These are phyloP conservation scores for Blastomyces gilchristii DNA, from an alignment of 2,329 filamentous ascomycete species.

Conservation along the genomic window DNA sequence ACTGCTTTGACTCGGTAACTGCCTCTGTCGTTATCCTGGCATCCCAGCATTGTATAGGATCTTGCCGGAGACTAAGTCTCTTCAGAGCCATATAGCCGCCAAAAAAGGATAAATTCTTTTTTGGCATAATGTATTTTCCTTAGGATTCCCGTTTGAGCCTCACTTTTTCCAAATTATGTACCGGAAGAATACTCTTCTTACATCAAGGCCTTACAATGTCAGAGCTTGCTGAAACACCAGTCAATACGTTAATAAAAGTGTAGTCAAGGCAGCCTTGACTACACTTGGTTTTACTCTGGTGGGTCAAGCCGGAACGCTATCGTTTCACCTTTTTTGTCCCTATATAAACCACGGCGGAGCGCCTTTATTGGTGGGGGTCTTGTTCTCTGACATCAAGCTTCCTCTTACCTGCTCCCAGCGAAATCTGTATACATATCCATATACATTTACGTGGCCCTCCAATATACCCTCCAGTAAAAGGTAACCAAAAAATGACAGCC, in stretches of 20 bases:
- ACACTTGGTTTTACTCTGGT: neutral
- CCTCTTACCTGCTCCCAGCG: neutral
- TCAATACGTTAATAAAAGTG: neutral
- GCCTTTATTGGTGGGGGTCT: neutral
- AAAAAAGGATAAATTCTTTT: neutral
- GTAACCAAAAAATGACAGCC: too few species aligned
- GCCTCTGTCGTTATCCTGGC: neutral
- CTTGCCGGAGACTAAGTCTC: neutral
- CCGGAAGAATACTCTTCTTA: too few species aligned
- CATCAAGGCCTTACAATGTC: too few species aligned
- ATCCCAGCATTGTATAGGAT: neutral
- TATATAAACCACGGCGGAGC: neutral
- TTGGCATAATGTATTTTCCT: neutral
- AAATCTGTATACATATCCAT: neutral
- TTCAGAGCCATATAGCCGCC: neutral
- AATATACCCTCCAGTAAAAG: neutral
- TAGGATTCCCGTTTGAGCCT: too few species aligned
- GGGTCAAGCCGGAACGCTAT: neutral
- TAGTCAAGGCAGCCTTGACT: neutral
- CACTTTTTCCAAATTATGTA: too few species aligned
- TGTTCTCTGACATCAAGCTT: neutral
- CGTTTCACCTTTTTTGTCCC: neutral
- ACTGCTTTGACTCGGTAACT: too few species aligned
- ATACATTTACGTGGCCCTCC: neutral
- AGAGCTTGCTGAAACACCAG: too few species aligned